phyloP scores from a whole-genome alignment of 495 filamentous ascomycete species.

The Recurvomyces mirabilis region DNA sequence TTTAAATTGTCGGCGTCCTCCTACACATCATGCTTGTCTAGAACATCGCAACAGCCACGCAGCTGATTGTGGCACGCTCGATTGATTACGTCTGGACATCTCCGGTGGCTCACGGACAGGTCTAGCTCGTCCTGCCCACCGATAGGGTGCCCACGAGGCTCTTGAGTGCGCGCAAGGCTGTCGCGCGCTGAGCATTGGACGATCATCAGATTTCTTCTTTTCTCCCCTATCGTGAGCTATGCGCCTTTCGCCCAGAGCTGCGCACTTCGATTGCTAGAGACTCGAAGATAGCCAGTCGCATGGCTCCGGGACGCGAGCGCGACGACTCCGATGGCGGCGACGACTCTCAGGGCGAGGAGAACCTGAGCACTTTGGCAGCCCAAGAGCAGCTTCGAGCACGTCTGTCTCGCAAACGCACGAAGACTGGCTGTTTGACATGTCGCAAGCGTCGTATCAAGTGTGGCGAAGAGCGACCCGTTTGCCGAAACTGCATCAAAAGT shows the following conservation, averaged over 20 bases:
- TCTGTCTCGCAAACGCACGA: conserved; percentile 62
- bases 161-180: background rate
- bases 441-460: conserved; percentile 94
- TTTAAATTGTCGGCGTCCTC: background rate
- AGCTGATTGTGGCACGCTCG: background rate
- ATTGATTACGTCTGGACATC: too few relatives aligned
- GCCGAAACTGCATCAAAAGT: conserved; percentile 87
- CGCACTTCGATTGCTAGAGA: background rate
- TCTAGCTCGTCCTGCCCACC: too few relatives aligned
- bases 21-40: background rate
- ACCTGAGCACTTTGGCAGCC: conserved; percentile 1
- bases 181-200: background rate
- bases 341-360: background rate
- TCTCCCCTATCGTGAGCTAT: background rate
- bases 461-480: conserved; percentile 85
- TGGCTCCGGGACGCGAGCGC: background rate
- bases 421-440: conserved; percentile 94
- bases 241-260: background rate
- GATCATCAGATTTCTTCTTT: background rate
- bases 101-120: too few relatives aligned
- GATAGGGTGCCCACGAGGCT: too few relatives aligned
- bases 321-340: conserved; percentile 4
- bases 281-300: background rate
- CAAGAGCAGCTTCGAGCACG: conserved; percentile 10
- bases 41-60: background rate